These are phyloP conservation scores for Talaromyces verruculosus DNA, from an alignment of 2,329 filamentous ascomycete genomes.

Conservation along the genomic window DNA sequence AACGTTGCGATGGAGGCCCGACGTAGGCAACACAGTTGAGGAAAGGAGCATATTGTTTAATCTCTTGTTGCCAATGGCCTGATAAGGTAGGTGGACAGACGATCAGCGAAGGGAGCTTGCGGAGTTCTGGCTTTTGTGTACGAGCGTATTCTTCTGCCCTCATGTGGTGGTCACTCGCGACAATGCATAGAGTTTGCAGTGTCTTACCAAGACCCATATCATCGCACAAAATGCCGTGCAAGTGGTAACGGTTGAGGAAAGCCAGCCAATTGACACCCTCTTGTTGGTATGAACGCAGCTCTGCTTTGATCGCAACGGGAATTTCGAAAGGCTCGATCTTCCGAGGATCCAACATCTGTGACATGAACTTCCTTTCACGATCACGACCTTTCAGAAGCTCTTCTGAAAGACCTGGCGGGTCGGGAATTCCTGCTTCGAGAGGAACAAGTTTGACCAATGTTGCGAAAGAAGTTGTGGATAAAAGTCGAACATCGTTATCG, in stretches of 20 bases:
- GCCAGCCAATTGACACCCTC: slow-evolving; percentile 98
- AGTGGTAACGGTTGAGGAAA: slow-evolving; percentile 95
- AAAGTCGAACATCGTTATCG: slow-evolving; percentile 88
- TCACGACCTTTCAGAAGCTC: slow-evolving; percentile 87
- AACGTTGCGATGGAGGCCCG: slow-evolving; percentile 78
- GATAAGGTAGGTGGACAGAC: slow-evolving; percentile 95
- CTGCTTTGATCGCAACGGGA: slow-evolving; percentile 94
- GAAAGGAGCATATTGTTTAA: slow-evolving; percentile 94
- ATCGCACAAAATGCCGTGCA: slow-evolving; percentile 97
- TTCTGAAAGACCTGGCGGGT: slow-evolving; percentile 87
- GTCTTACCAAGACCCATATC: slow-evolving; percentile 99
- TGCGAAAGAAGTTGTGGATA: slow-evolving; percentile 95
- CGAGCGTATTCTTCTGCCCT: slow-evolving; percentile 86
- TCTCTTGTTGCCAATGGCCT: slow-evolving; percentile 98
- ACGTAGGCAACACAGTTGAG: slow-evolving; percentile 87
- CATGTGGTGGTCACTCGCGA: slow-evolving; percentile 94
- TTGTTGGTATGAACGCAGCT: slow-evolving; percentile 94
- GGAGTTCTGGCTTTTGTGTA: slow-evolving; percentile 73
- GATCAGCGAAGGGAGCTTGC: slow-evolving; percentile 84
- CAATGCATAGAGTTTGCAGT: slow-evolving; percentile 93
- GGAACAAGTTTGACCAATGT: slow-evolving; percentile 96
- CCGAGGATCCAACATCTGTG: slow-evolving; percentile 92
- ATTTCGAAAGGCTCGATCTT: slow-evolving; percentile 94
- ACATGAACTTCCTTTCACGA: slow-evolving; percentile 92
- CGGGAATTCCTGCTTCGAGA: slow-evolving; percentile 93